phyloP scores from a whole-genome alignment of 139 green algal genomes.

The Volvox africanus region DNA sequence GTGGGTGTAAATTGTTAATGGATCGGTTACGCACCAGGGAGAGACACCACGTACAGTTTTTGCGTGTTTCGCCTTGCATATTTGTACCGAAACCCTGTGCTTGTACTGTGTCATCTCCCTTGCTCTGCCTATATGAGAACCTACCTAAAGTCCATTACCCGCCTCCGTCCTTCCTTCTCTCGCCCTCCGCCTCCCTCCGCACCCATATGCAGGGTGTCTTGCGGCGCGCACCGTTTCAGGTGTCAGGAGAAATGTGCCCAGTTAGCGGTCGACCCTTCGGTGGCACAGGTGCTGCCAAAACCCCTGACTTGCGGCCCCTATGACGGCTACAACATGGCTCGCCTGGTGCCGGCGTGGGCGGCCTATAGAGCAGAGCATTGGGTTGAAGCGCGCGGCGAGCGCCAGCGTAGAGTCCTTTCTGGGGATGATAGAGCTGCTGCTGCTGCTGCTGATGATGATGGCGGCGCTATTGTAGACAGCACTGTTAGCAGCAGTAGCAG shows the following conservation, averaged over 20 bases:
- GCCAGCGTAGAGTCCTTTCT: no score
- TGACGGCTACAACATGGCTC: neutral
- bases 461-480: neutral
- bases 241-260: constrained; percentile 43
- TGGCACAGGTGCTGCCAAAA: neutral
- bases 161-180: neutral
- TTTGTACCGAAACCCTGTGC: neutral
- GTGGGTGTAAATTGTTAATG: neutral
- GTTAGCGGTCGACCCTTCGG: neutral
- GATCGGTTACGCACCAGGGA: neutral
- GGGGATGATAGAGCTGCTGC: neutral
- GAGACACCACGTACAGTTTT: neutral
- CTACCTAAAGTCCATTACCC: neutral
- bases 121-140: neutral
- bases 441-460: neutral
- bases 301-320: neutral
- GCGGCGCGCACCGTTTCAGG: constrained; percentile 35
- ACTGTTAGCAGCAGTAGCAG: neutral
- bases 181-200: neutral
- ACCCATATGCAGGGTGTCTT: constrained; percentile 15
- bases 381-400: neutral
- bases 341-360: neutral
- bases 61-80: neutral
- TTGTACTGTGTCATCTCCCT: no score
- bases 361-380: neutral